Percentiles rank a stretch among this genome's conserved stretches.
Conservation (phyloP, 129 eudicot species). For the Escallonia herrerae region DNA sequence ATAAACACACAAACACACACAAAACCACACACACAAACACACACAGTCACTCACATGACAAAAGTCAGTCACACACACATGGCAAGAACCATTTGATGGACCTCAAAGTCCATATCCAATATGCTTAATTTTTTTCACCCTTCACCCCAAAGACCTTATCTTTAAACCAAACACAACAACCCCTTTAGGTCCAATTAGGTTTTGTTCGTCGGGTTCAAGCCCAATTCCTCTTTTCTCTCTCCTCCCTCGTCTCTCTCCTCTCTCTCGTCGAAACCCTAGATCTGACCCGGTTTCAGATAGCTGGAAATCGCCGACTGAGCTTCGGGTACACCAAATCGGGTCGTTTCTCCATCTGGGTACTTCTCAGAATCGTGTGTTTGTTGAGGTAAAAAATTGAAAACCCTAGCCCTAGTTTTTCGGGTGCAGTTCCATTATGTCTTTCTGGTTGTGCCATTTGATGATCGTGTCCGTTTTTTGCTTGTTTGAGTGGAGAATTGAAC, state of each 20-base stretch:
- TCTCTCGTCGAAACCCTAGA: conserved; percentile 36
- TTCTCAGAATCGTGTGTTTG: conserved; percentile 1
- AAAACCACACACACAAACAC: not conserved
- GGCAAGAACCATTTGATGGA: conserved; percentile 19
- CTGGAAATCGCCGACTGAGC: conserved; percentile 15
- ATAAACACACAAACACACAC: not conserved
- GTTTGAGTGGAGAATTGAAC: too few relatives aligned
- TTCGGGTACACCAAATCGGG: conserved; percentile 5
- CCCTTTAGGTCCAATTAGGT: conserved; percentile 40
- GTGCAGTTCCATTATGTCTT: not conserved
- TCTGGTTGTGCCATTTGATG: too few relatives aligned
- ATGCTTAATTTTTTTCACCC: conserved; percentile 19
- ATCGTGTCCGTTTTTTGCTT: too few relatives aligned
- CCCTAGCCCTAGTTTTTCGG: not conserved
- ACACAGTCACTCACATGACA: not conserved
- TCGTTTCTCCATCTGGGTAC: conserved; percentile 2
- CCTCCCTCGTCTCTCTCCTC: conserved; percentile 20
- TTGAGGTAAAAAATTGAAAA: conserved; percentile 8
- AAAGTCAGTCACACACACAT: too few relatives aligned
- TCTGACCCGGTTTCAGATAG: conserved; percentile 20
- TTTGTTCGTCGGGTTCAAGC: conserved; percentile 39
- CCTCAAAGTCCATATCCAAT: conserved; percentile 72
- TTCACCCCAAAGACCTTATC: not conserved
- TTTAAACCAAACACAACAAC: conserved; percentile 25
- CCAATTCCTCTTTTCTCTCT: conserved; percentile 42